Evolutionary conservation across 2,329 filamentous ascomycete genomes (phyloP).

Genomic region (Fusarium multiceps): DNA sequence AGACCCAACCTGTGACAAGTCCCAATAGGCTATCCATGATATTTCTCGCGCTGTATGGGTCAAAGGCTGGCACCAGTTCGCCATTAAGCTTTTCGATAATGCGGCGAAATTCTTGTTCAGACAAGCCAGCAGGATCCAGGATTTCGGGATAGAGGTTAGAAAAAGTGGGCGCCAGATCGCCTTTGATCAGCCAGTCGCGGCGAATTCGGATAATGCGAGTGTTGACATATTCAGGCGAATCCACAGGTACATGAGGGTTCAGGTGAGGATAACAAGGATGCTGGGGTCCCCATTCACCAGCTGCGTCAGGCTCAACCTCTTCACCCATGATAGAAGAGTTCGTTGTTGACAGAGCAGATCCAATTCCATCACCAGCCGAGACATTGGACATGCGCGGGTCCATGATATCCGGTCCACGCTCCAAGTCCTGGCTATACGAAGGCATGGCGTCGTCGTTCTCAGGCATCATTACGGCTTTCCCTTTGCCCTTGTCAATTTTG

Average conservation of each 20-base stretch:
- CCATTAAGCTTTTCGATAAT: conserved; percentile 86
- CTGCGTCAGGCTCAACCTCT: conserved; percentile 72
- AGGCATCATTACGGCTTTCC: conserved; percentile 59
- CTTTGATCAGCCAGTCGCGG: conserved; percentile 89
- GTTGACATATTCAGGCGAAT: conserved; percentile 77
- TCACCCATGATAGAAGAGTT: conserved; percentile 72
- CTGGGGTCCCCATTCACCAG: conserved; percentile 89
- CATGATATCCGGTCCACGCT: conserved; percentile 62
- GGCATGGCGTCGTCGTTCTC: conserved; percentile 51
- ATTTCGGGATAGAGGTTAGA: conserved; percentile 97
- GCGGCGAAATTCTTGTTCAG: conserved; percentile 86
- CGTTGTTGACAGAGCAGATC: conserved; percentile 65
- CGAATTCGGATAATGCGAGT: conserved; percentile 93
- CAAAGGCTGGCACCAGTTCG: conserved; percentile 80
- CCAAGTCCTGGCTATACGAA: conserved; percentile 63
- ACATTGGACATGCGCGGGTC: conserved; percentile 60
- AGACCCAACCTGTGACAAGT: conserved; percentile 89
- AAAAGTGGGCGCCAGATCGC: conserved; percentile 91
- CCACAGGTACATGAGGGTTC: conserved; percentile 87
- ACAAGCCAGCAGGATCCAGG: conserved; percentile 82
- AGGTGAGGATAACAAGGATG: conserved; percentile 95
- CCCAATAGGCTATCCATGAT: conserved; percentile 83
- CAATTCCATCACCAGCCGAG: conserved; percentile 63
- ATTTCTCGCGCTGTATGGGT: conserved; percentile 80
- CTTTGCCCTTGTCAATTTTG: conserved; percentile 64